Evolutionary conservation across 148 eudicot genomes (phyloP).

Genomic region (Limonium bicolor): DNA sequence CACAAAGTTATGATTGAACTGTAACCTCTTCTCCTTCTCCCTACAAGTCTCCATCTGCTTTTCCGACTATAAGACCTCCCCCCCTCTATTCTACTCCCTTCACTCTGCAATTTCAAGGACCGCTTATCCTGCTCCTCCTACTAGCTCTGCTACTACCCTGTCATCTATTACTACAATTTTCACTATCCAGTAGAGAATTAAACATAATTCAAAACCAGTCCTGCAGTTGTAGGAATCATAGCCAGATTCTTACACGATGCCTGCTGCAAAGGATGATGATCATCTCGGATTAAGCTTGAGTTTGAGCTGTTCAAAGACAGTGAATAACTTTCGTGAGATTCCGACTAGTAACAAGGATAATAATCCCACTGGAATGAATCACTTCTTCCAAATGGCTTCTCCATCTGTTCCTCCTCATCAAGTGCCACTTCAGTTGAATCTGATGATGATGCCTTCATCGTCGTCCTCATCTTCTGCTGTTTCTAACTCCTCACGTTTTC

Average conservation of each 20-base stretch:
- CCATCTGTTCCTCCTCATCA: not conserved
- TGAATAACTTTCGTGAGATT: not conserved
- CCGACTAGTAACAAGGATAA: too few relatives aligned
- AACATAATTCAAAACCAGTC: too few relatives aligned
- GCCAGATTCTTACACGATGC: not conserved
- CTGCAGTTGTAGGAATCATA: too few relatives aligned
- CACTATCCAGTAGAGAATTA: too few relatives aligned
- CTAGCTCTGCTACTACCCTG: not conserved
- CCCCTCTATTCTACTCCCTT: not conserved
- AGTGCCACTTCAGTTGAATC: not conserved
- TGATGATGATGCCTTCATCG: not conserved
- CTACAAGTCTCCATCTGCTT: not conserved
- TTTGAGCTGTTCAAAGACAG: not conserved
- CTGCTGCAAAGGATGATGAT: not conserved
- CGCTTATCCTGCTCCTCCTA: not conserved
- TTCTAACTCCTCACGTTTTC: not conserved
- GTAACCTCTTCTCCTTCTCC: not conserved
- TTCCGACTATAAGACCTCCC: not conserved
- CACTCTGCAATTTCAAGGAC: too few relatives aligned
- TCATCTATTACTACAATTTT: not conserved
- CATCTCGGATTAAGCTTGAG: not conserved
- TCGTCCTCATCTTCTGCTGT: not conserved
- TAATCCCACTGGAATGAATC: too few relatives aligned
- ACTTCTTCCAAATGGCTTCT: not conserved
- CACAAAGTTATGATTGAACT: slow-evolving; percentile 2